Base-by-base conservation (phyloP, 108 stramenopile genomes). In the Stephanodiscus triporus region DNA sequence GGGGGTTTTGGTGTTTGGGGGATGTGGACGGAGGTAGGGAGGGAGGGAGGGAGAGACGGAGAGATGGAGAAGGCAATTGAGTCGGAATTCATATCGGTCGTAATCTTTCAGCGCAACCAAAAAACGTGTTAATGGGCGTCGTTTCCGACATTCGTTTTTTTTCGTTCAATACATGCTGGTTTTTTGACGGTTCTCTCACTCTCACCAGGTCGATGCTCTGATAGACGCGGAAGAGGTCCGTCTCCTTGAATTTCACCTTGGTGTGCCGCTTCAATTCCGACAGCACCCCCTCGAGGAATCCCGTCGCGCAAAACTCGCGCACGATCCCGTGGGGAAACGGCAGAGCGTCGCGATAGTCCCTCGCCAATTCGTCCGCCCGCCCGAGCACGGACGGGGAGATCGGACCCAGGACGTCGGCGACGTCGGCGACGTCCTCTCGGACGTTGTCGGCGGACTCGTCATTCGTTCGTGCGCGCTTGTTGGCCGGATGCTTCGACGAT, bases 241-340 rank as follows among this genome's bases (percentile, higher is more conserved):
- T 92, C 70, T 98, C 98, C 72, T 98, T 98, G 78, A 97, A 97
- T 43, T 91, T 97, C 10, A 96, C 96, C 76, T 92, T 95, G 70
- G 93, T 86, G 71, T 96, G 89, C 19, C 67, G 77, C 62, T 93
- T 96, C 53, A 97, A 81, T 78, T 98, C 95, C 1, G 84, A 77
- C 64, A 93, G 78, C 40, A 96, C 81, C 9, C 51, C 50, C 10
- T 78, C 85, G 66, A 91, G 53, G 75, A 95, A 92, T 9, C 86
- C 86, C 30, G 78, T 34, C 1, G 53, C 49, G 62, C 90, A 92
- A 60, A 95, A 62, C 22, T 84, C 63, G 9, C 68, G 48, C 50
- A 95, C 80, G 17, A 88, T 81, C 0, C 75, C 86, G 72, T 95
- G 90, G 6, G 86, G 80, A 72, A 82, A 95, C 1, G 94, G 94